Percentiles rank a stretch among this genome's conserved stretches.
phyloP scores from a whole-genome alignment of 495 filamentous ascomycete species.

The Cryomyces minteri region DNA sequence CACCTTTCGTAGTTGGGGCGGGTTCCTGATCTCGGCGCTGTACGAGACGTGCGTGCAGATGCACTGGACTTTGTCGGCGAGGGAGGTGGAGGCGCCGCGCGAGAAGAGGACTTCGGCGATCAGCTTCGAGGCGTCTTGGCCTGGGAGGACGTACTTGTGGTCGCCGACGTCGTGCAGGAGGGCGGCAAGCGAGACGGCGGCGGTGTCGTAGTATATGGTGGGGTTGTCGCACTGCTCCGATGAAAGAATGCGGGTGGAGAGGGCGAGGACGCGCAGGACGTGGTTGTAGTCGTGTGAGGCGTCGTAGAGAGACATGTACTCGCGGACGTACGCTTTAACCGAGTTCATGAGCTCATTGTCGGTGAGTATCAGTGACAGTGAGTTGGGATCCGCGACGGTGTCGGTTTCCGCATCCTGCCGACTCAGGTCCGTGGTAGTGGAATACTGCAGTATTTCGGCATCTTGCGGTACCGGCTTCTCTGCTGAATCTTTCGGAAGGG shows the following conservation, averaged over 20 bases:
- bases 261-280: conserved; percentile 56
- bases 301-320: conserved; percentile 70
- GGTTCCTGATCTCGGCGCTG: conserved; percentile 42
- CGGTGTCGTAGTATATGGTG: conserved; percentile 24
- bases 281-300: conserved; percentile 73
- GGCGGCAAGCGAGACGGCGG: conserved; percentile 49
- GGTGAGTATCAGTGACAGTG: neutral
- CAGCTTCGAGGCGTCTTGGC: conserved; percentile 28
- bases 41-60: conserved; percentile 63
- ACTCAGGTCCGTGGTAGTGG: too few species aligned
- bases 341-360: conserved; percentile 19
- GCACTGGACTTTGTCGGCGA: conserved; percentile 45
- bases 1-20: conserved; percentile 26
- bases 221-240: conserved; percentile 21
- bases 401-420: too few species aligned
- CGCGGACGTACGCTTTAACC: conserved; percentile 38
- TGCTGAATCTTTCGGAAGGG: neutral
- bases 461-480: too few species aligned
- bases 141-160: conserved; percentile 47
- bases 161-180: conserved; percentile 81
- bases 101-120: conserved; percentile 39
- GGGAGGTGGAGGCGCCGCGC: conserved; percentile 28
- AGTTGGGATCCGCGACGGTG: too few species aligned
- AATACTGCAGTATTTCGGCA: too few species aligned
- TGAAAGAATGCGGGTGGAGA: conserved; percentile 42